Evolutionary conservation across 1,139 yeast species (phyloP), one percentile per base, ranked within the genome.

Genomic region (Hyphopichia khmerensis): DNA sequence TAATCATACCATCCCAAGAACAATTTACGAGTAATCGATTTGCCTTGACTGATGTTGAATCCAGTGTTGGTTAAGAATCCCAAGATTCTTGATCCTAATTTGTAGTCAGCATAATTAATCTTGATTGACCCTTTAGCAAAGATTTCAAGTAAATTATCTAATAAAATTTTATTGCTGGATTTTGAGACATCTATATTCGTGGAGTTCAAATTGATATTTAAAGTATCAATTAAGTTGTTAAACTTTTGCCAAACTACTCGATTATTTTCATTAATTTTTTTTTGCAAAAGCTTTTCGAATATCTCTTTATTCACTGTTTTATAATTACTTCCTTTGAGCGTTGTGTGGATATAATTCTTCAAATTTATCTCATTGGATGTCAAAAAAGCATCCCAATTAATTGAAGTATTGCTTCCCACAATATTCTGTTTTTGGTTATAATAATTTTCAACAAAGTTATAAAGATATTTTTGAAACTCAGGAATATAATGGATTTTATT

Each of bases 1-100:
- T 61, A 69, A 48, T 70, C 74, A 46, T 62, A 70, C 77, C 77
- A 72, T 0, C 77, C 77, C 19, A 67, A 50, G 17, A 71, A 55
- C 11, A 69, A 17, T 39, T 57, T 64, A 15, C 74, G 51, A 3
- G 49, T 38, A 8, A 64, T 39, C 8, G 64, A 52, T 46, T 43
- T 47, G 26, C 34, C 29, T 23, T 24, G 35, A 11, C 8, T 27
- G 37, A 16, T 29, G 15, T 29, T 29, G 14, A 17, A 1, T 19
- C 58, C 54, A 1, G 49, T 39, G 23, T 56, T 55, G 3, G 77
- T 72, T 30, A 72, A 56, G 44, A 69, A 72, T 3, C 79, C 78
- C 15, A 72, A 53, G 2, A 72, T 67, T 40, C 77, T 56, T 1
- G 77, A 51, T 1, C 77, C 77, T 3, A 65, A 53, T 24, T 55